Percentiles rank a stretch among this genome's conserved stretches.
Conservation (phyloP, 1,284 basidiomycete genomes). For the Trichosporon faecale region DNA sequence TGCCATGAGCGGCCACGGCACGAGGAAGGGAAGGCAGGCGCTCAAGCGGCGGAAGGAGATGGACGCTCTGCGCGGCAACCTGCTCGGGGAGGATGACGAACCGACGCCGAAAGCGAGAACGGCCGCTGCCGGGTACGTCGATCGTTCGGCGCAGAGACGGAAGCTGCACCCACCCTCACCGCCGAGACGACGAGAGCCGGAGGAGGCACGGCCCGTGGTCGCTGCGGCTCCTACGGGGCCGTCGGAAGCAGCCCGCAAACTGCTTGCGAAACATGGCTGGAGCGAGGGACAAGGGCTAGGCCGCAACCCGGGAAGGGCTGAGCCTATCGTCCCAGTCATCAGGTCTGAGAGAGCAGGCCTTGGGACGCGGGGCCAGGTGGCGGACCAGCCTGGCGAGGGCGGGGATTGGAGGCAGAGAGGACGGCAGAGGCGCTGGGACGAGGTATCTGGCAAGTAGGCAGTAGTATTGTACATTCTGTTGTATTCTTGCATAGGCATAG, state of each 20-base stretch:
- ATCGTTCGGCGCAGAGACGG: constrained; percentile 46
- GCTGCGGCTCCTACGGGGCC: constrained; percentile 15
- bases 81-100: constrained; percentile 30
- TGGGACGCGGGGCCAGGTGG: constrained; percentile 28
- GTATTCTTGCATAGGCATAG: neutral
- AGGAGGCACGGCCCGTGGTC: neutral
- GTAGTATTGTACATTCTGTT: neutral
- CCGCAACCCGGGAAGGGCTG: constrained; percentile 34
- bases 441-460: constrained; percentile 16
- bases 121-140: constrained; percentile 25
- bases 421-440: constrained; percentile 37
- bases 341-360: constrained; percentile 36
- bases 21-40: constrained; percentile 15
- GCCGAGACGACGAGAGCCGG: constrained; percentile 12
- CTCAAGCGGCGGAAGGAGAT: constrained; percentile 34
- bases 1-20: neutral
- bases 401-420: constrained; percentile 40
- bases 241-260: constrained; percentile 23
- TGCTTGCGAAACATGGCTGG: constrained; percentile 47
- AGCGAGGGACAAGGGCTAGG: constrained; percentile 40
- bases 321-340: constrained; percentile 33
- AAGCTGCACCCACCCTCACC: constrained; percentile 30
- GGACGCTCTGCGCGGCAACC: constrained; percentile 31
- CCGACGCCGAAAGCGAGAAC: neutral
- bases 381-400: constrained; percentile 15